phyloP scores from a whole-genome alignment of 306 rosid species.

The Boehmeria nivea region DNA sequence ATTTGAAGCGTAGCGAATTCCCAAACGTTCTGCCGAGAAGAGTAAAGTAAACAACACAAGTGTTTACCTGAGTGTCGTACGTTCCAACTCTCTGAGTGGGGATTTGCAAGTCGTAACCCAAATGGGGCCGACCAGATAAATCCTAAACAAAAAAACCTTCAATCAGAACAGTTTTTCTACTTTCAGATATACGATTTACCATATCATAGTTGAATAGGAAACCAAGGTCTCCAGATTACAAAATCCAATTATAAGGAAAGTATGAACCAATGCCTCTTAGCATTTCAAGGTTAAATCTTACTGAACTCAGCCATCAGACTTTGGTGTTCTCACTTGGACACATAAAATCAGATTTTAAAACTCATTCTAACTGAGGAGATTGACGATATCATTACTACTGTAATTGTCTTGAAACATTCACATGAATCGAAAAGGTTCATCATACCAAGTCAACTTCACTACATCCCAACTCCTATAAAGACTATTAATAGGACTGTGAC shows the following conservation, averaged over 20 bases:
- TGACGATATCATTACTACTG: too few species aligned
- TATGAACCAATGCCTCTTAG: background rate
- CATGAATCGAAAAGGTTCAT: too few species aligned
- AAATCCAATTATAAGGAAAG: too few species aligned
- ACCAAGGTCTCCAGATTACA: background rate
- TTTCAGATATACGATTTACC: background rate
- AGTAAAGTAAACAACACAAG: background rate
- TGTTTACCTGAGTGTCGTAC: conserved; percentile 84
- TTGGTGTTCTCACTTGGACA: too few species aligned
- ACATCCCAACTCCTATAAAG: background rate
- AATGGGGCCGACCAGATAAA: conserved; percentile 91
- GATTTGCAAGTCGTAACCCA: conserved; percentile 66
- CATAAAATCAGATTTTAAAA: background rate
- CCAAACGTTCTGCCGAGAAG: too few species aligned
- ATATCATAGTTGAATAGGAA: background rate
- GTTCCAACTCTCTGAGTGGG: conserved; percentile 89
- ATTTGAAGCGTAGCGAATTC: too few species aligned
- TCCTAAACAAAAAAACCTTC: conserved; percentile 47
- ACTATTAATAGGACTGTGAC: too few species aligned
- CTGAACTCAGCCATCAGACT: too few species aligned
- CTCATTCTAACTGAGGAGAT: background rate
- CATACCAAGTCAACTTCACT: background rate
- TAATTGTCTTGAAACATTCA: too few species aligned
- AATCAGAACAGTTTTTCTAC: background rate
- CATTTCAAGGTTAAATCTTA: background rate